Evolutionary conservation across 148 eudicot species (phyloP).

Genomic region (Limonium bicolor): DNA sequence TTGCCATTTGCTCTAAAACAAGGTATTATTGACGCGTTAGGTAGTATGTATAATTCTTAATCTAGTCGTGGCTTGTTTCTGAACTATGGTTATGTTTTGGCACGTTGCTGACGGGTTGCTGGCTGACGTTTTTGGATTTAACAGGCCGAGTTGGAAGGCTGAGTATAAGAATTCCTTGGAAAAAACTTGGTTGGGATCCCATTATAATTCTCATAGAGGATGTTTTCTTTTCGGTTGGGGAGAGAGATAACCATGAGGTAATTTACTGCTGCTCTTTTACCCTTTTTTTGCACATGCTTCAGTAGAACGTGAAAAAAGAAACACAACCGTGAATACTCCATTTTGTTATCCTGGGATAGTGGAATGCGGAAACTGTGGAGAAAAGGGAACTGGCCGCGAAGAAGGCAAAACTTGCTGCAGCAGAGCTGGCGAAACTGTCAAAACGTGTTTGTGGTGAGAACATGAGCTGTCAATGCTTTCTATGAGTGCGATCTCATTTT

Average conservation of each 20-base stretch:
- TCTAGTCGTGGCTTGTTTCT: not conserved
- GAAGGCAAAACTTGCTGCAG: conserved; percentile 95
- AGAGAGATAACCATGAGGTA: conserved; percentile 84
- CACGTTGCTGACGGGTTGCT: not conserved
- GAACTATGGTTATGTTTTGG: not conserved
- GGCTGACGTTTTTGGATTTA: not conserved
- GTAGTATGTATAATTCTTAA: too few species aligned
- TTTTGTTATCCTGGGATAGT: conserved; percentile 21
- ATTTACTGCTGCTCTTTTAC: conserved; percentile 4
- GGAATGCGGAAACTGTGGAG: conserved; percentile 73
- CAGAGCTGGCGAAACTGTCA: conserved; percentile 91
- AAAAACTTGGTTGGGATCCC: conserved; percentile 97
- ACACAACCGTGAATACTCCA: too few species aligned
- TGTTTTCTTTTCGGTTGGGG: conserved; percentile 66
- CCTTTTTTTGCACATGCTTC: too few species aligned
- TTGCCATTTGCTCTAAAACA: conserved; percentile 74
- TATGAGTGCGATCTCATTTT: too few species aligned
- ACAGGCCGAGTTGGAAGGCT: conserved; percentile 86
- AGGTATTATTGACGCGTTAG: too few species aligned
- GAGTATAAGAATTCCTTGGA: conserved; percentile 94
- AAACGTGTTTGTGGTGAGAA: conserved; percentile 85
- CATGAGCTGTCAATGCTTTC: not conserved
- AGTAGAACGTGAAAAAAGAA: too few species aligned
- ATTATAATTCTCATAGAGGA: conserved; percentile 77
- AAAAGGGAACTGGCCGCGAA: conserved; percentile 83